Percentiles rank a stretch among this genome's conserved stretches.
These are phyloP conservation scores for Pseudozyma tsukubaensis DNA, from an alignment of 1,284 basidiomycete species.

Conservation along the genomic window DNA sequence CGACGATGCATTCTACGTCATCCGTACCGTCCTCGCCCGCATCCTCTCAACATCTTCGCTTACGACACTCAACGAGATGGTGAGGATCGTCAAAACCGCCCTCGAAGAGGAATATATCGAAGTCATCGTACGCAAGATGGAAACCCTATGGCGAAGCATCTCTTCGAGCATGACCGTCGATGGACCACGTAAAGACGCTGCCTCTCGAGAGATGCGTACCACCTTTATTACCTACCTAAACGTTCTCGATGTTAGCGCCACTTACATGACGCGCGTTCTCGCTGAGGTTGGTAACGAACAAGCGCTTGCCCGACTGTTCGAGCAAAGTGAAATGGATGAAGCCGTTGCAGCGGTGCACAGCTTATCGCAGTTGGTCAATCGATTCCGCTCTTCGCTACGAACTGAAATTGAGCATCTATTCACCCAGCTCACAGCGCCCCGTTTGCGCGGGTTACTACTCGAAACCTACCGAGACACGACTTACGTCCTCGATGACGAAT, in stretches of 20 bases:
- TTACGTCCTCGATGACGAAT: slow-evolving; percentile 85
- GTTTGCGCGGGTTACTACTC: slow-evolving; percentile 81
- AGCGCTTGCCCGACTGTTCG: slow-evolving; percentile 41
- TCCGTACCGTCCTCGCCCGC: slow-evolving; percentile 60
- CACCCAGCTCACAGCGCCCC: slow-evolving; percentile 88
- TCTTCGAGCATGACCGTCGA: slow-evolving; percentile 61
- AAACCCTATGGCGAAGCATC: slow-evolving; percentile 57
- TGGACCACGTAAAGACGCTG: slow-evolving; percentile 64
- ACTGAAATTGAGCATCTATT: slow-evolving; percentile 91
- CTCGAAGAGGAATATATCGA: slow-evolving; percentile 64
- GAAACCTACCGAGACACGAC: slow-evolving; percentile 90
- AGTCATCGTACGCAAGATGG: slow-evolving; percentile 63
- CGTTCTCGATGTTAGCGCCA: slow-evolving; percentile 57
- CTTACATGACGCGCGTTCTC: slow-evolving; percentile 59
- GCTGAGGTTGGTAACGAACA: slow-evolving; percentile 45
- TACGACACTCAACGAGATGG: slow-evolving; percentile 40
- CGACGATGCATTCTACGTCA: slow-evolving; percentile 67
- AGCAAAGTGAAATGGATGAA: slow-evolving; percentile 18
- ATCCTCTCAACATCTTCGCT: slow-evolving; percentile 58
- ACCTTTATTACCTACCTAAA: slow-evolving; percentile 65
- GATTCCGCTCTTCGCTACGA: slow-evolving; percentile 70
- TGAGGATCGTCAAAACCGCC: slow-evolving; percentile 35
- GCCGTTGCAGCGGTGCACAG: slow-evolving; percentile 19
- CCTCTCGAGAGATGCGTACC: slow-evolving; percentile 62
- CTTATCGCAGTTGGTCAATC: slow-evolving; percentile 24